Percentiles rank a stretch among this genome's conserved stretches.
phyloP scores from a whole-genome alignment of 108 stramenopile genomes.

The Schizochytrium sp. region DNA sequence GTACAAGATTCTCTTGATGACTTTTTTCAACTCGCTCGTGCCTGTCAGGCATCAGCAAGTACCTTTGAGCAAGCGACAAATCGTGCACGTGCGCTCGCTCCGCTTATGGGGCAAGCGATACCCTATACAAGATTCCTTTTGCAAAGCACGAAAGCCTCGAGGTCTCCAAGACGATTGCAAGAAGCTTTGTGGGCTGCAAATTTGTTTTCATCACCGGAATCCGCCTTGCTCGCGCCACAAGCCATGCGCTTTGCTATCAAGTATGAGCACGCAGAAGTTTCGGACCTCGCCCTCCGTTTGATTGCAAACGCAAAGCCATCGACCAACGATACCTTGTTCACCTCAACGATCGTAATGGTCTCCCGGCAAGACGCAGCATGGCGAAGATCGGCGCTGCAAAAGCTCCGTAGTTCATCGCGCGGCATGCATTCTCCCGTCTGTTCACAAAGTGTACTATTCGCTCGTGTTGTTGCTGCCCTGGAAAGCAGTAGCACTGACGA shows the following conservation, averaged over 20 bases:
- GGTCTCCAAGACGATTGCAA: not conserved
- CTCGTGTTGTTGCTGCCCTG: no score
- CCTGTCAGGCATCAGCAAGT: not conserved
- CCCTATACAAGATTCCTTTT: not conserved
- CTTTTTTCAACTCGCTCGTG: not conserved
- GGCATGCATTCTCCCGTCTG: no score
- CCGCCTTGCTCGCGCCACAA: not conserved
- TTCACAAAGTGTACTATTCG: no score
- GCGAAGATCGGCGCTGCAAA: no score
- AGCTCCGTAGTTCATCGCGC: no score
- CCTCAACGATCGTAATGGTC: not conserved
- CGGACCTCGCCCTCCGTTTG: not conserved
- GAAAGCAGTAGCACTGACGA: no score
- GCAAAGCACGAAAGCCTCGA: not conserved
- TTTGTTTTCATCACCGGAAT: not conserved
- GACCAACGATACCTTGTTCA: not conserved
- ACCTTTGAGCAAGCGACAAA: not conserved
- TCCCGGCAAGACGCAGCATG: no score
- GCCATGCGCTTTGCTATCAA: not conserved
- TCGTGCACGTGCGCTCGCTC: not conserved
- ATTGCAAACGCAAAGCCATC: not conserved
- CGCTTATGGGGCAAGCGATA: not conserved
- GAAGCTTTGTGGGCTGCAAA: not conserved
- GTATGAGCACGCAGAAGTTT: not conserved
- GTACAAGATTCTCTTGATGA: not conserved